Conservation (phyloP, 1,284 basidiomycete genomes). For the Cutaneotrichosporon sp. region DNA sequence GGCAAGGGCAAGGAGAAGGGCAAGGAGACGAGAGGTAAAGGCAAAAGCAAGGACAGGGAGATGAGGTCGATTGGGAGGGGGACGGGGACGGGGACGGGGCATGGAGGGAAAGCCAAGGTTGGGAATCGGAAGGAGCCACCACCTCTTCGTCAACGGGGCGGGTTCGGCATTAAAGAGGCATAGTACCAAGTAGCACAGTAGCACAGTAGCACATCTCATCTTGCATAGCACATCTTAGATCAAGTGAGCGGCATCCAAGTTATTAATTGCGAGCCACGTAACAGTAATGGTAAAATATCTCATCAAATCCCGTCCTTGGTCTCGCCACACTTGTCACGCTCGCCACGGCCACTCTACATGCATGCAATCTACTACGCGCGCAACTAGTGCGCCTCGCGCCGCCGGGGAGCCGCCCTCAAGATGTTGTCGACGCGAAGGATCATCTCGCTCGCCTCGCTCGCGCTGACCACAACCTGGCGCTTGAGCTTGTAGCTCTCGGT, state of each 20-base stretch:
- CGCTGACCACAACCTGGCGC: slow-evolving; percentile 87
- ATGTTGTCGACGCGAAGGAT: slow-evolving; percentile 57
- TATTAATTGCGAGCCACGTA: no score
- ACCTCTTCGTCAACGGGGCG: neutral
- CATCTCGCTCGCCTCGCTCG: slow-evolving; percentile 98
- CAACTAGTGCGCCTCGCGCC: slow-evolving; percentile 56
- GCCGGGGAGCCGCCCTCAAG: slow-evolving; percentile 60
- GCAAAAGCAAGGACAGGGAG: neutral
- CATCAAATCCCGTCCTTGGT: no score
- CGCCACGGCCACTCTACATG: slow-evolving; percentile 7
- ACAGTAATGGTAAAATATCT: no score
- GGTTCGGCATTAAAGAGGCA: neutral
- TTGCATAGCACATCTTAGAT: slow-evolving; percentile 1
- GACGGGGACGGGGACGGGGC: no score
- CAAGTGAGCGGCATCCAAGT: neutral
- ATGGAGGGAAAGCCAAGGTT: no score
- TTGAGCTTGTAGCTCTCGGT: slow-evolving; percentile 99
- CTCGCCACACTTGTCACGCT: neutral
- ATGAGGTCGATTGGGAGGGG: no score
- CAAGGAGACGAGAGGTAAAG: neutral
- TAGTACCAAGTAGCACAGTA: neutral
- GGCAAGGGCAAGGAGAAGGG: no score
- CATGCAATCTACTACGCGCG: slow-evolving; percentile 9
- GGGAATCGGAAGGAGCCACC: neutral
- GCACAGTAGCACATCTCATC: neutral